Evolutionary conservation across 768 basidiomycete genomes (phyloP), one percentile per base, ranked within the genome.

Genomic region (Leccinum fibrillosum): DNA sequence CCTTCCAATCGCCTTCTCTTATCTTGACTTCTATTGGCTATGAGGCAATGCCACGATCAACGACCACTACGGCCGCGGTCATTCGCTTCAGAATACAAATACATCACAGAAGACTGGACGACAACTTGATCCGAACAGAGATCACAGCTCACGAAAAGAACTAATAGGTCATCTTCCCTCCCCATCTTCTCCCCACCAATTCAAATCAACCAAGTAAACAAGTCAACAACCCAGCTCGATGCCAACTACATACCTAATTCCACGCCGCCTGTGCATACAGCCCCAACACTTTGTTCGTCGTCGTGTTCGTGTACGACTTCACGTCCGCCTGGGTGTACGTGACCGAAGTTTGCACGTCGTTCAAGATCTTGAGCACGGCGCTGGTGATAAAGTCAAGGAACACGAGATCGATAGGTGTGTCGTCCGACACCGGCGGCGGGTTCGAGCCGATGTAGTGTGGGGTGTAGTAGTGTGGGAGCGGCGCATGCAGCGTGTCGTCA

Each of bases 381-480:
- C 64, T 54, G 64, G 79, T 74, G 66, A 91, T 84, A 70, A 90
- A 92, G 69, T 86, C 77, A 49, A 87, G 71, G 69, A 92, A 92
- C 34, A 92, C 85, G 21, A 93, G 78, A 63, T 93, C 90, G 59
- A 93, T 78, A 0, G 74, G 74, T 0, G 82, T 77, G 54, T 78
- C 75, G 55, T 75, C 75, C 0, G 81, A 57, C 10, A 84, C 78
- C 25, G 75, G 66, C 3, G 88, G 86, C 3, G 81, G 68, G 23
- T 75, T 69, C 0, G 86, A 86, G 15, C 76, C 77, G 58, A 90
- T 78, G 66, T 85, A 91, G 63, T 80, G 5, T 77, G 0, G 87
- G 88, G 3, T 75, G 59, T 69, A 53, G 70, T 80, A 82, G 71
- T 80, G 82, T 4, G 86, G 79, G 54, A 89, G 67, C 3, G 89